A percentile compares a stretch with the other conserved stretches of the same genome.
Conservation (phyloP, 2,329 filamentous ascomycete genomes). For the Botrytis galanthina region DNA sequence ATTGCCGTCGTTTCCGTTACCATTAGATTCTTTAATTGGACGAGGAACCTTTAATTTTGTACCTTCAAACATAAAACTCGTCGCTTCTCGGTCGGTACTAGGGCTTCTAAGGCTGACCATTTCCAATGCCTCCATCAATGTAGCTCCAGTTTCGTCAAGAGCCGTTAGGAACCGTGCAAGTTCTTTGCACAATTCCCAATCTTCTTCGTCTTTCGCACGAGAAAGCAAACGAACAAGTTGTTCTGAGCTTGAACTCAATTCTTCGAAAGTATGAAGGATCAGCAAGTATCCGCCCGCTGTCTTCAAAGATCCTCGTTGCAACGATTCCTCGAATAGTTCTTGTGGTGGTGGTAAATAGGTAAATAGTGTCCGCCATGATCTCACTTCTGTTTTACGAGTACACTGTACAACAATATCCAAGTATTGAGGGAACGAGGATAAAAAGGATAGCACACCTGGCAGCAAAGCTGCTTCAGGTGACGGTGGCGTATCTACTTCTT, state of each 20-base stretch:
- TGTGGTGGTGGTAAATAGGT: slow-evolving; percentile 85
- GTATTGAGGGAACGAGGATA: slow-evolving; percentile 78
- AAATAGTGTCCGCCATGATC: slow-evolving; percentile 93
- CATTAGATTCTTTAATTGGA: slow-evolving; percentile 29
- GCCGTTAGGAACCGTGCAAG: slow-evolving; percentile 92
- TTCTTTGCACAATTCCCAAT: slow-evolving; percentile 96
- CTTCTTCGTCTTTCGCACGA: slow-evolving; percentile 76
- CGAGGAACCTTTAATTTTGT: slow-evolving; percentile 37
- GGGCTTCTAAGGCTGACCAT: slow-evolving; percentile 52
- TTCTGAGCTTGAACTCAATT: slow-evolving; percentile 66
- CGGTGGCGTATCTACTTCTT: slow-evolving; percentile 78
- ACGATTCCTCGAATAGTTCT: slow-evolving; percentile 88
- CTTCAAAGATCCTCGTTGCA: slow-evolving; percentile 82
- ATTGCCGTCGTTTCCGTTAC: slow-evolving; percentile 37
- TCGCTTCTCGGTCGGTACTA: slow-evolving; percentile 35
- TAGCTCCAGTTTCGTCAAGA: slow-evolving; percentile 81
- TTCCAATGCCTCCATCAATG: slow-evolving; percentile 69
- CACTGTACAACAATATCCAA: slow-evolving; percentile 96
- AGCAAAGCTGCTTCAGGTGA: slow-evolving; percentile 63
- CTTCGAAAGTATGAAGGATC: slow-evolving; percentile 80
- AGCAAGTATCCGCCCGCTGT: slow-evolving; percentile 96
- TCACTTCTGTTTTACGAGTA: slow-evolving; percentile 92
- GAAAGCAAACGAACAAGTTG: slow-evolving; percentile 79
- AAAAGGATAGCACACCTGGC: slow-evolving; percentile 59
- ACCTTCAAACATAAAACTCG: slow-evolving; percentile 43